A percentile compares a stretch with the other conserved stretches of the same genome.
Evolutionary conservation across 352 stramenopile species (phyloP).

Genomic region (Aphanomyces invadans): DNA sequence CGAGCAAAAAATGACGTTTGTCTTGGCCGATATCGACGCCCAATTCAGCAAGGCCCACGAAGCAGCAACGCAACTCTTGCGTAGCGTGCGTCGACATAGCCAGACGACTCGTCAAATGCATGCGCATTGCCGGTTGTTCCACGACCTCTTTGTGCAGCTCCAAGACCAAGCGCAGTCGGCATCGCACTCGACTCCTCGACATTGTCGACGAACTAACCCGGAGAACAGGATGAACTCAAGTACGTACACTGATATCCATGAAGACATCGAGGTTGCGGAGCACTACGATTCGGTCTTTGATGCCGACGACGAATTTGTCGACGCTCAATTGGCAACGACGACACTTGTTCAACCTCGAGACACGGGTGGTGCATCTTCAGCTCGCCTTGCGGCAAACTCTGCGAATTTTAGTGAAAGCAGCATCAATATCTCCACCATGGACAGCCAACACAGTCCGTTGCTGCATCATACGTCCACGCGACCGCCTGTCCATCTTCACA

Average conservation of each 20-base stretch:
- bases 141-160: slow-evolving; percentile 17
- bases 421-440: background rate
- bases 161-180: background rate
- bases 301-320: slow-evolving; percentile 5
- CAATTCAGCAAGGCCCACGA: slow-evolving; percentile 22
- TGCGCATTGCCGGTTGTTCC: slow-evolving; percentile 17
- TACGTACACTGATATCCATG: background rate
- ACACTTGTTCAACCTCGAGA: background rate
- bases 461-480: too few relatives aligned
- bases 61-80: slow-evolving; percentile 19
- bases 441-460: background rate
- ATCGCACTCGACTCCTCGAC: background rate
- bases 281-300: slow-evolving; percentile 19
- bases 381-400: background rate
- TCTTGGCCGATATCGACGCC: slow-evolving; percentile 23
- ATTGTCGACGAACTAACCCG: background rate
- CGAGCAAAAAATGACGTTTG: slow-evolving; percentile 24
- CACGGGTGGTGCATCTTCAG: background rate
- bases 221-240: background rate
- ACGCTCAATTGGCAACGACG: slow-evolving; percentile 5
- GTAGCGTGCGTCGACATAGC: slow-evolving; percentile 19
- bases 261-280: background rate
- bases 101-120: slow-evolving; percentile 21
- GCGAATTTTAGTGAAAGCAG: background rate
- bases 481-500: background rate